These are phyloP conservation scores for Rutstroemia sp. DNA, from an alignment of 2,329 filamentous ascomycete species.

Conservation along the genomic window DNA sequence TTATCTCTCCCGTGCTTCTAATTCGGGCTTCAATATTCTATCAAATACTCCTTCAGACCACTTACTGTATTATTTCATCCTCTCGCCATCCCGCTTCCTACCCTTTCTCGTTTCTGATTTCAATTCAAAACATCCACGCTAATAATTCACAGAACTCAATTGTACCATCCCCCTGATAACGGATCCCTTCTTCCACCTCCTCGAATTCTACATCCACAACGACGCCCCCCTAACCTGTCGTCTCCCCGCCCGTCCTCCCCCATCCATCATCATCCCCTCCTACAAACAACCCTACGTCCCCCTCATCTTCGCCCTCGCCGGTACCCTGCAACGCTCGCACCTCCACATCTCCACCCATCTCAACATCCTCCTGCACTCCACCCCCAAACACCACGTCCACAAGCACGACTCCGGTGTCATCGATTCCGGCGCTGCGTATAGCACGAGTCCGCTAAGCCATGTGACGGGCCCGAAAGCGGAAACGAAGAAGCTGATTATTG, in stretches of 20 bases:
- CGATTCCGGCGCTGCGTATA: constrained; percentile 83
- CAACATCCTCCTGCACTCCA: constrained; percentile 74
- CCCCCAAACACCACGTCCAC: constrained; percentile 52
- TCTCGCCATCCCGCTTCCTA: neutral
- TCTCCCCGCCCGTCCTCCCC: constrained; percentile 65
- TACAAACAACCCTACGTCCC: constrained; percentile 23
- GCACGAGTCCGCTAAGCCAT: constrained; percentile 46
- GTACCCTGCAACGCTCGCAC: constrained; percentile 81
- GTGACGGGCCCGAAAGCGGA: constrained; percentile 25
- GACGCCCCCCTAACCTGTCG: constrained; percentile 91
- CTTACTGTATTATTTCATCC: neutral
- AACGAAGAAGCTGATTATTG: constrained; percentile 68
- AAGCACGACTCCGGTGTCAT: constrained; percentile 69
- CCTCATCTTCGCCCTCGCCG: constrained; percentile 52
- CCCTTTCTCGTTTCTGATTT: neutral
- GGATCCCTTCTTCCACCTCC: constrained; percentile 78
- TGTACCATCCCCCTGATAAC: constrained; percentile 73
- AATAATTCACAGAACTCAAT: constrained; percentile 56
- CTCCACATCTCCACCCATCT: constrained; percentile 84
- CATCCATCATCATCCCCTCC: constrained; percentile 34
- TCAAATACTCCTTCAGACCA: neutral
- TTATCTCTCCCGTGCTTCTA: neutral
- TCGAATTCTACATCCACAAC: constrained; percentile 97
- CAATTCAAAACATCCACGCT: neutral
- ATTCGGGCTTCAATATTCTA: too few species aligned